phyloP scores from a whole-genome alignment of 345 rosid species.

The Sisymbrium irio region DNA sequence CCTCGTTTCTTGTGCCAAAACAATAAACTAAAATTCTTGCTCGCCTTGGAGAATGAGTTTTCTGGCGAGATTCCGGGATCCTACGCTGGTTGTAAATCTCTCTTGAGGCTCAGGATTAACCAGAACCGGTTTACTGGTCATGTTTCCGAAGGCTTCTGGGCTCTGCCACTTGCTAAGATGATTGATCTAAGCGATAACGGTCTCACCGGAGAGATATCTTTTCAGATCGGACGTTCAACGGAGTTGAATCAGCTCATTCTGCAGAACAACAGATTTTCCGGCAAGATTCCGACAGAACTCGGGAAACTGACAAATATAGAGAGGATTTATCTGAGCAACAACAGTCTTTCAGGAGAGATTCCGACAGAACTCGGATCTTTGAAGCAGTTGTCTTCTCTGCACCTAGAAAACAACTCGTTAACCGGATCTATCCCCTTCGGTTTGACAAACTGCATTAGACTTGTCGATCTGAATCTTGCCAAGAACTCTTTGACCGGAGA shows the following conservation, averaged over 20 bases:
- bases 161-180: slow-evolving; percentile 51
- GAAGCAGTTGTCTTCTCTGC: slow-evolving; percentile 58
- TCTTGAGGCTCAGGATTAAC: slow-evolving; percentile 60
- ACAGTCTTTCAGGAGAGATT: slow-evolving; percentile 56
- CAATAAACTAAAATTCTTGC: slow-evolving; percentile 44
- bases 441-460: slow-evolving; percentile 44
- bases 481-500: slow-evolving; percentile 54
- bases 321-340: slow-evolving; percentile 57
- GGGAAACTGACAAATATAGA: slow-evolving; percentile 53
- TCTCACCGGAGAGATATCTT: slow-evolving; percentile 60
- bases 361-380: slow-evolving; percentile 56
- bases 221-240: slow-evolving; percentile 46
- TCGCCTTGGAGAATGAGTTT: slow-evolving; percentile 62
- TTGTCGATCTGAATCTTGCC: slow-evolving; percentile 84
- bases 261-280: slow-evolving; percentile 65
- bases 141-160: slow-evolving; percentile 66
- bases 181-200: slow-evolving; percentile 69
- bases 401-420: slow-evolving; percentile 63
- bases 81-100: slow-evolving; percentile 61
- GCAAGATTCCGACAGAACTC: slow-evolving; percentile 59
- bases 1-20: slow-evolving; percentile 67
- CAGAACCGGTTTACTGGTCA: slow-evolving; percentile 58
- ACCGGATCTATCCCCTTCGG: slow-evolving; percentile 59
- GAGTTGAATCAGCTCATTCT: slow-evolving; percentile 52
- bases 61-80: slow-evolving; percentile 66